Base-by-base conservation (phyloP, 2,329 filamentous ascomycete species). In the Claviceps sp. region DNA sequence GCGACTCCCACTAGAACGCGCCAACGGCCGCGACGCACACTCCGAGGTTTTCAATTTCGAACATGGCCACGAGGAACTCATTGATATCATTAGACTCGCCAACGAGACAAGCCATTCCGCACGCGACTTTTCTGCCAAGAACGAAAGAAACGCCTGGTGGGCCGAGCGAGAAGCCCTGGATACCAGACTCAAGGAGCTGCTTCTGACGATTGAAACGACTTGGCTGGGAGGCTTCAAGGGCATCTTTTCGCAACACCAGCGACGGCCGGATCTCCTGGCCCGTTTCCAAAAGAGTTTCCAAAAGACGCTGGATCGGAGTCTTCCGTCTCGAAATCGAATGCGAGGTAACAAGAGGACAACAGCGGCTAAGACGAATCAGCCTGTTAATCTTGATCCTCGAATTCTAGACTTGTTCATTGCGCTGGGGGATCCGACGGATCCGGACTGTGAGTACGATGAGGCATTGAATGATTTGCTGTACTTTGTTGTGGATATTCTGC, bases 161-260 rank as follows among this genome's bases (percentile, higher is more conserved):
- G 79, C 78, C 4, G 85, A 90, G 62, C 81, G 94, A 14, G 85
- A 93, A 65, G 78, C 77, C 2, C 74, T 98, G 16, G 93, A 98
- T 62, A 70, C 71, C 36, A 82, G 88, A 9, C 74, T 98, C 24
- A 82, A 81, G 55, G 83, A 87, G 49, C 76, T 98, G 9, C 74
- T 98, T 1, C 75, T 82, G 51, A 94, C 89, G 54, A 85, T 98
- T 41, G 91, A 98, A 66, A 85, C 87, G 55, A 83, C 93, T 22
- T 98, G 93, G 93, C 79, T 98, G 5, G 90, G 91, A 48, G 93
- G 93, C 0, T 98, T 98, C 75, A 85, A 83, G 53, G 90, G 91
- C 16, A 84, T 98, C n/a, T 91, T 98, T 62, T 90, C 89, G 1
- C 85, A 87, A 51, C 79, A 86, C 50, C 67, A 73, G 48, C 75